These are phyloP conservation scores for Fusarium penzigii DNA, from an alignment of 2,329 filamentous ascomycete species.

Conservation along the genomic window DNA sequence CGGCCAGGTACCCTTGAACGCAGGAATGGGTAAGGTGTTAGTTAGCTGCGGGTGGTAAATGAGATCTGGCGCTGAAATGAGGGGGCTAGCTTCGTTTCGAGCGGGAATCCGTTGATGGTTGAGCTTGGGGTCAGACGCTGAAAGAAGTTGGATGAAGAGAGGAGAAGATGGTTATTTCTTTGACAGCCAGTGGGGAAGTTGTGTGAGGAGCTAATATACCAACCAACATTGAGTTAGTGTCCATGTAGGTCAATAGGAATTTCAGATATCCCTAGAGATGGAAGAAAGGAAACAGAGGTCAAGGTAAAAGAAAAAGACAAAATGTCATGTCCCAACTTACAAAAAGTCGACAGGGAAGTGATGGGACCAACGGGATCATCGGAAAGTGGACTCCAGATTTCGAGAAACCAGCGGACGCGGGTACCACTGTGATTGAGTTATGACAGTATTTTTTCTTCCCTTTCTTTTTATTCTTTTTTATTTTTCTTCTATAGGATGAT, in stretches of 20 bases:
- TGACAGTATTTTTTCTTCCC: no score
- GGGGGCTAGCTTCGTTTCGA: not conserved
- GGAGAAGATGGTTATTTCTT: not conserved
- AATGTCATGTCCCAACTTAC: not conserved
- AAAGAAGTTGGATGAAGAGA: not conserved
- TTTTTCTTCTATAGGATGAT: no score
- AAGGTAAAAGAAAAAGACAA: no score
- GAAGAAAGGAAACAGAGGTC: no score
- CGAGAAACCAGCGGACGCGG: conserved; percentile 16
- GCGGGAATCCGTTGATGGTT: not conserved
- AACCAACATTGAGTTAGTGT: no score
- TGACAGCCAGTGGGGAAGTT: no score
- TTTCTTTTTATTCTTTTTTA: no score
- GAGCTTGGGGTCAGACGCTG: not conserved
- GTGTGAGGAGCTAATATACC: not conserved
- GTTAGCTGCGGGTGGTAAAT: not conserved
- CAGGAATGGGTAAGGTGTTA: not conserved
- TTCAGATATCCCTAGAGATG: no score
- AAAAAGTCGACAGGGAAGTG: conserved; percentile 7
- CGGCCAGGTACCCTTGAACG: not conserved
- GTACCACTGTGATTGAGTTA: not conserved
- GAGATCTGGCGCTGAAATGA: not conserved
- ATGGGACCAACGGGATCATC: conserved; percentile 17
- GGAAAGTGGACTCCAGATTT: conserved; percentile 22
- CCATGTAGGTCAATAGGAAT: no score